Evolutionary conservation across 306 rosid species (phyloP), one percentile per base, ranked within the genome.

Genomic region (Cajanus cajan): DNA sequence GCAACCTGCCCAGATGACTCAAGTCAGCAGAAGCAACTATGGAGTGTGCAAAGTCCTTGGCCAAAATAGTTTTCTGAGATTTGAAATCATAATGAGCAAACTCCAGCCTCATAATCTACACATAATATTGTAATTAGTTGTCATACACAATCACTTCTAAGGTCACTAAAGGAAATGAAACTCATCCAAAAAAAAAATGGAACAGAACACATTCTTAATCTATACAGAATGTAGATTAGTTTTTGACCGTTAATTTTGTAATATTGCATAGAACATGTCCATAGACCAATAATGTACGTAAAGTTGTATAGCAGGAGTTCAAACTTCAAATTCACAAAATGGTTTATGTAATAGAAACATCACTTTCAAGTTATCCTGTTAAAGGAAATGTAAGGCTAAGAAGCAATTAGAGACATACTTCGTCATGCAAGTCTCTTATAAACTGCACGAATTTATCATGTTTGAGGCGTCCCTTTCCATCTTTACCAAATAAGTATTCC

Each of bases 401-500:
- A 51, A 65, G 52, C 24, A 61, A 39, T 15, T 25, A 22, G 24
- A 54, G 54, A 68, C 87, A 67, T 85, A 92, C 96, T 84, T 92
- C 94, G 39, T 84, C 55, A 0, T 89, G 85, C 78, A 92, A 78
- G 19, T 84, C 91, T 71, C 73, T 84, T 82, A 92, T 52, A 85
- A 92, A 92, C 44, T 76, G 81, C 77, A 89, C 54, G 51, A 92
- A 90, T 80, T 83, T 82, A 64, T 92, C 96, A 62, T 77, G 82
- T 39, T 40, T 82, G 68, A 92, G 96, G 76, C 81, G 40, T 52
- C 54, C 68, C 3, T 73, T 89, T 78, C 97, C 96, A 67, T 90
- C 91, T 83, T 85, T 25, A 63, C 93, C 94, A 80, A 92, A 92
- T 80, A 92, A 92, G 86, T 68, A 83, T 82, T 86, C 96, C 81